These are phyloP conservation scores for Heterotrichella gracilis DNA, from an alignment of 352 stramenopile genomes.

Conservation along the genomic window DNA sequence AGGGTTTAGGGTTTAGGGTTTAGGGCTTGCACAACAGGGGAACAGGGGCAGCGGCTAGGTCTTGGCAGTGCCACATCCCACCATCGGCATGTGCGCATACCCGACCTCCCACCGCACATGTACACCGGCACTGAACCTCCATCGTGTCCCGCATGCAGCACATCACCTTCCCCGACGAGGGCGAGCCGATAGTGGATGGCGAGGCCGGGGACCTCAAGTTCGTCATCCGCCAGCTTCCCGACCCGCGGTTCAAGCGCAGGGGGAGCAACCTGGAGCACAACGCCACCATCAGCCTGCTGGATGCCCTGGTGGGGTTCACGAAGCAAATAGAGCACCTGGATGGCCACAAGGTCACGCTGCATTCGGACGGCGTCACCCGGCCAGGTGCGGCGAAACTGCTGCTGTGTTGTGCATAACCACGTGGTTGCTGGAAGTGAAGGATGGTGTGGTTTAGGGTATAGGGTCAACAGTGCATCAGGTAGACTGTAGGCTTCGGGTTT, in stretches of 20 bases:
- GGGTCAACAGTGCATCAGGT: too few species aligned
- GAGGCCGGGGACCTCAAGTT: conserved; percentile 63
- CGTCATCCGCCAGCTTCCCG: conserved; percentile 39
- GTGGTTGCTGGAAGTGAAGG: background rate
- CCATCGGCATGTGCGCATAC: too few species aligned
- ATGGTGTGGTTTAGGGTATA: background rate
- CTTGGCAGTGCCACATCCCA: too few species aligned
- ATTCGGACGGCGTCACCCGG: conserved; percentile 48
- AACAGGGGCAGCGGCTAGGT: too few species aligned
- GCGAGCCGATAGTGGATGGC: too few species aligned
- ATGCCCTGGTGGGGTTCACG: conserved; percentile 62
- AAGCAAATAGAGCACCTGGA: conserved; percentile 60
- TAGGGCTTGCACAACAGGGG: too few species aligned
- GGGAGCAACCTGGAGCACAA: conserved; percentile 70
- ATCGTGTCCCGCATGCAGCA: too few species aligned
- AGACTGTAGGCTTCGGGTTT: too few species aligned
- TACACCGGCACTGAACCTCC: too few species aligned
- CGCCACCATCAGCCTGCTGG: conserved; percentile 60
- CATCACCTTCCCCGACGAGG: too few species aligned
- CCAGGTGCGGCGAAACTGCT: conserved; percentile 24
- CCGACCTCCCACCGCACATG: too few species aligned
- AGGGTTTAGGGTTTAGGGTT: too few species aligned
- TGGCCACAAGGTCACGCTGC: conserved; percentile 45
- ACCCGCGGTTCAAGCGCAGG: conserved; percentile 52
- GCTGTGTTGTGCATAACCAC: background rate